phyloP scores from a whole-genome alignment of 495 filamentous ascomycete species.

The Xylaria palmicola region DNA sequence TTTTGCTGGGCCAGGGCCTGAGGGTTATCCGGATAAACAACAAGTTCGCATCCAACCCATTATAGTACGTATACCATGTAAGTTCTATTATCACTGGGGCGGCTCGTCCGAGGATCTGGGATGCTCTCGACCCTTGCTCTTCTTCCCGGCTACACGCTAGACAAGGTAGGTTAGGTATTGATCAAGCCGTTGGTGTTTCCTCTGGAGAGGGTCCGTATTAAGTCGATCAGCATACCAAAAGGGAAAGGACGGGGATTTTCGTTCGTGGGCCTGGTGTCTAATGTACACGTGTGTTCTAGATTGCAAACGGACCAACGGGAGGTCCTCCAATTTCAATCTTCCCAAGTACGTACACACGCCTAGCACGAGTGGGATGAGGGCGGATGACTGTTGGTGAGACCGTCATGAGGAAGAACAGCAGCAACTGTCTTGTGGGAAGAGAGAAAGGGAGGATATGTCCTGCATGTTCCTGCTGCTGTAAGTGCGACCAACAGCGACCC shows the following conservation, averaged over 20 bases:
- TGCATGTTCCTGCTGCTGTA: background rate
- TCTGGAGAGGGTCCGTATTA: background rate
- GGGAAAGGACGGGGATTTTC: background rate
- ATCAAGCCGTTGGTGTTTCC: background rate
- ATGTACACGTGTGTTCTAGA: conserved; percentile 1
- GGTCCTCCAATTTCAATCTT: conserved; percentile 6
- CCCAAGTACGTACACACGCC: no score
- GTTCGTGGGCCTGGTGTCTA: background rate
- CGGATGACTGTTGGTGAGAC: background rate
- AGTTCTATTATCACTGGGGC: background rate
- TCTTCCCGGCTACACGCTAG: background rate
- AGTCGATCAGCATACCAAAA: background rate
- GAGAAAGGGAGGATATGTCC: background rate
- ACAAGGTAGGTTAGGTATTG: background rate
- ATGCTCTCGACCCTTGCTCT: conserved; percentile 1
- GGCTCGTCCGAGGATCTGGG: conserved; percentile 8
- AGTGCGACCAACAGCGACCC: no score
- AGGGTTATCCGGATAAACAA: background rate
- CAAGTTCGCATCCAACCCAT: background rate
- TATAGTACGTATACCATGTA: background rate
- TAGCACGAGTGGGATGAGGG: background rate
- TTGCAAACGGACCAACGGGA: background rate
- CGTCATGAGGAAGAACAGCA: background rate
- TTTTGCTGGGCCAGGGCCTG: background rate
- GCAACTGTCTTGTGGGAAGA: background rate